phyloP scores from a whole-genome alignment of 805 yeast genomes.

The Lachancea nothofagi region DNA sequence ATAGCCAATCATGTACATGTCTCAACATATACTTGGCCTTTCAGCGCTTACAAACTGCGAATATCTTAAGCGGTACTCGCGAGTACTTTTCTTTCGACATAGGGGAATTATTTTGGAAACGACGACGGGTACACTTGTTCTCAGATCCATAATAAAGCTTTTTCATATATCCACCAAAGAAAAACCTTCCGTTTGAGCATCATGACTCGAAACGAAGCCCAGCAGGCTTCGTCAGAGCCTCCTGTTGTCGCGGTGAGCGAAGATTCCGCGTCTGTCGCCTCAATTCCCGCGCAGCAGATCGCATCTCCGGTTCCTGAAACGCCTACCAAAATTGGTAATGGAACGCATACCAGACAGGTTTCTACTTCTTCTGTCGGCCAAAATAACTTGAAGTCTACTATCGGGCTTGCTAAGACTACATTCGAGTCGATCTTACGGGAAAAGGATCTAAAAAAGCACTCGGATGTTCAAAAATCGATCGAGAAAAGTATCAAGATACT shows the following conservation, averaged over 20 bases:
- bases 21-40: too few species aligned
- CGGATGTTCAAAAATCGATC: conserved; percentile 31
- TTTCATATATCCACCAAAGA: background rate
- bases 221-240: background rate
- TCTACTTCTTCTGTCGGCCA: conserved; percentile 8
- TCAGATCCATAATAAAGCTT: too few species aligned
- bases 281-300: conserved; percentile 4
- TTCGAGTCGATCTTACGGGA: conserved; percentile 50
- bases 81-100: too few species aligned
- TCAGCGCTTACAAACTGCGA: too few species aligned
- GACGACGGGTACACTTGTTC: too few species aligned
- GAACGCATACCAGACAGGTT: conserved; percentile 6
- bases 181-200: background rate
- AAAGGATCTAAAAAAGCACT: conserved; percentile 54
- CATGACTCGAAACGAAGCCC: conserved; percentile 7
- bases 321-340: background rate
- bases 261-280: conserved; percentile 6
- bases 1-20: too few species aligned
- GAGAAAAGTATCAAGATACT: conserved; percentile 31
- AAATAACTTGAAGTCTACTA: conserved; percentile 30
- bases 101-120: too few species aligned
- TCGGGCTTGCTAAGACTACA: conserved; percentile 47
- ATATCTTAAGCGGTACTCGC: too few species aligned
- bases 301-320: conserved; percentile 3
- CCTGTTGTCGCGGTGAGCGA: conserved; percentile 1